Percentiles rank a stretch among this genome's conserved stretches.
phyloP scores from a whole-genome alignment of 192 early-diverging fungal species.

The Umbelopsis isabellina region DNA sequence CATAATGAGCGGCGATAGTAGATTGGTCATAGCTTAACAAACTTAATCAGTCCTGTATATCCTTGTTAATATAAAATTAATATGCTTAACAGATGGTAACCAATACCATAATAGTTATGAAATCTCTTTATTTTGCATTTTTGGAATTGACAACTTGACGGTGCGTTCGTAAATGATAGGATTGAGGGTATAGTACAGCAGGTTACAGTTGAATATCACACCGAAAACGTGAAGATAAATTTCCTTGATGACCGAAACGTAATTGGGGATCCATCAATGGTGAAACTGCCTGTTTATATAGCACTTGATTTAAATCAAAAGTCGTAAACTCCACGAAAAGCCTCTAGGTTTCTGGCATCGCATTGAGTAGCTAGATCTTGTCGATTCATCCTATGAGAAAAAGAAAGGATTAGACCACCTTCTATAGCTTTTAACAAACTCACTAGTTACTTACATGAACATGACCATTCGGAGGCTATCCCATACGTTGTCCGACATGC shows the following conservation, averaged over 20 bases:
- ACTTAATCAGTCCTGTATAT: background rate
- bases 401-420: constrained; percentile 4
- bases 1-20: constrained; percentile 48
- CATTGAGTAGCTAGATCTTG: constrained; percentile 83
- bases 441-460: constrained; percentile 39
- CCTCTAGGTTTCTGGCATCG: constrained; percentile 75
- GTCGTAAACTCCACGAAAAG: constrained; percentile 85
- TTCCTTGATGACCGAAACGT: background rate
- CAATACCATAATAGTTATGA: background rate
- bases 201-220: background rate
- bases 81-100: background rate
- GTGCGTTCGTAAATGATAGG: background rate
- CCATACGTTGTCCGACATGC: constrained; percentile 82
- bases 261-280: too few relatives aligned
- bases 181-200: constrained; percentile 14
- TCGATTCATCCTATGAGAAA: constrained; percentile 72
- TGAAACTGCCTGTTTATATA: background rate
- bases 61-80: background rate
- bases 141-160: too few relatives aligned
- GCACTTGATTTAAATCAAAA: constrained; percentile 53
- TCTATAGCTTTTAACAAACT: background rate
- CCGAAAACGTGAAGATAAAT: background rate
- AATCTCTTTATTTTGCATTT: too few relatives aligned
- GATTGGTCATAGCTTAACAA: constrained; percentile 20
- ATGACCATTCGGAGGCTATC: constrained; percentile 74